Base-by-base conservation (phyloP, 768 basidiomycete genomes). In the Tylopilus sp. region DNA sequence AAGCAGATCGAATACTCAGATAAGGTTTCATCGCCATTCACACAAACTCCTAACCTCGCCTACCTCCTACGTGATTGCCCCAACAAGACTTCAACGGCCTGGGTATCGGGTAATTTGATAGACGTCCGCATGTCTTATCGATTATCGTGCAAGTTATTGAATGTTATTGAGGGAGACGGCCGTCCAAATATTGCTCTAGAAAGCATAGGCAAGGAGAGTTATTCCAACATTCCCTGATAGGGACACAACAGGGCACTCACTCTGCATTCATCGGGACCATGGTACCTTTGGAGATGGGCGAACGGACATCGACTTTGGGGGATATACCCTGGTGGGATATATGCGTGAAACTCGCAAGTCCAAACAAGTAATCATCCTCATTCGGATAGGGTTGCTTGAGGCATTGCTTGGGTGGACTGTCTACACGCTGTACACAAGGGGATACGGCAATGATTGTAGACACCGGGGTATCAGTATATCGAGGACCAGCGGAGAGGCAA, bases 161-260 rank as follows among this genome's bases (percentile, higher is more conserved):
- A n/a, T n/a, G n/a, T n/a, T n/a, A n/a, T n/a, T n/a, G n/a, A 30
- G 40, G 67, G 66, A 21, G 68, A 58, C 3, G 68, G 66, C 25
- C 67, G 57, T 28, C 54, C 68, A 48, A 68, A 66, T 12, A 21
- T 45, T 48, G 40, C 57, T 52, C 65, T 66, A 44, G 22, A 53
- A 48, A 10, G 36, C 31, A 48, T 65, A 54, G 60, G 65, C 50
- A 48, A 62, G 44, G 38, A 55, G 48, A 40, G 48, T 56, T 50
- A 55, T 28, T 46, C 21, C 31, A 50, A 51, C 47, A 61, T 46
- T n/a, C 33, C 50, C 56, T 40, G 42, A 33, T 4, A 25, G 12
- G 2, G 43, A 43, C 12, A 40, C n/a, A 20, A 20, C 10, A 48
- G 35, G 35, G 22, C 30, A 64, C 66, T 61, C 51, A 68, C 67